Percentiles rank a stretch among this genome's conserved stretches.
These are phyloP conservation scores for Alnus glutinosa DNA, from an alignment of 306 rosid species.

Conservation along the genomic window DNA sequence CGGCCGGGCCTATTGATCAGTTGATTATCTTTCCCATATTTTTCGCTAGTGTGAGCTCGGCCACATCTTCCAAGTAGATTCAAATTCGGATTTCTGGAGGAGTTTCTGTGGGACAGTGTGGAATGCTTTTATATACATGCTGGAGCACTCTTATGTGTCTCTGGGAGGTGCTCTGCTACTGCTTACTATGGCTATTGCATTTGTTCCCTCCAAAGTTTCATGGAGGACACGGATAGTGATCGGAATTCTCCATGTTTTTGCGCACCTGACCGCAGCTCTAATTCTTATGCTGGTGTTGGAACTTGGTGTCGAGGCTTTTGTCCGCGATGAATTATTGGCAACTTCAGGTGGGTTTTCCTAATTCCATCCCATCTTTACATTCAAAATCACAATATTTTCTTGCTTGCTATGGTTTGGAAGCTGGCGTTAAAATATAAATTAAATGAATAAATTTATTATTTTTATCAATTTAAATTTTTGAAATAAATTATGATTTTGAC, in stretches of 20 bases:
- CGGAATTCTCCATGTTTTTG: slow-evolving; percentile 85
- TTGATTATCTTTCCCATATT: slow-evolving; percentile 24
- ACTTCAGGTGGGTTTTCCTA: slow-evolving; percentile 65
- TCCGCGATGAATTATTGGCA: slow-evolving; percentile 67
- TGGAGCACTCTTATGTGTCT: slow-evolving; percentile 69
- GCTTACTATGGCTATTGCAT: slow-evolving; percentile 61
- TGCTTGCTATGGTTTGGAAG: too few relatives aligned
- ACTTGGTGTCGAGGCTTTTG: slow-evolving; percentile 81
- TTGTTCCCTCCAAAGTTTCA: slow-evolving; percentile 81
- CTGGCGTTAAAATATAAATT: too few relatives aligned
- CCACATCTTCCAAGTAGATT: slow-evolving; percentile 76
- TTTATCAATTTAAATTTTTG: too few relatives aligned
- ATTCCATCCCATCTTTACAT: slow-evolving; percentile 6
- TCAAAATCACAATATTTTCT: too few relatives aligned
- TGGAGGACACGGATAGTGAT: slow-evolving; percentile 63
- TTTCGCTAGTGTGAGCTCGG: slow-evolving; percentile 74
- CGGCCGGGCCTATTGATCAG: neutral
- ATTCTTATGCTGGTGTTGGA: slow-evolving; percentile 89
- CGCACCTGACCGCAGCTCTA: slow-evolving; percentile 80
- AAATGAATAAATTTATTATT: too few relatives aligned
- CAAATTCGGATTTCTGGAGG: slow-evolving; percentile 67
- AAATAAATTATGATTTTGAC: too few relatives aligned
- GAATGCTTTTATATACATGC: slow-evolving; percentile 73
- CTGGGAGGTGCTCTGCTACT: slow-evolving; percentile 61
- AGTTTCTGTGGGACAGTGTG: slow-evolving; percentile 77